phyloP scores from a whole-genome alignment of 805 yeast species.

The Torulaspora delbrueckii region DNA sequence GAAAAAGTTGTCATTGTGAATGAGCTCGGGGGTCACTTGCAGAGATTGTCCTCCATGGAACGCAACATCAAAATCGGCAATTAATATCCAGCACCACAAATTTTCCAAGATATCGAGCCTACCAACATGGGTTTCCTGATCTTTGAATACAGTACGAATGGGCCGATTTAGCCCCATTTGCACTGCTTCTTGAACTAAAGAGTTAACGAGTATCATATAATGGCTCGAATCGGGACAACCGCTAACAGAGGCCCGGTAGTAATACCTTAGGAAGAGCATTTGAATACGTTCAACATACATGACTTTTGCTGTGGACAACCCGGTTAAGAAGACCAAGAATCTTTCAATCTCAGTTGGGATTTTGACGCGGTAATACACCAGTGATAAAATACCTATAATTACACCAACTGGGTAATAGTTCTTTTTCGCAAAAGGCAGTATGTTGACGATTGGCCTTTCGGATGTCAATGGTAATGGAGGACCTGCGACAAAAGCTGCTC shows the following conservation, averaged over 20 bases:
- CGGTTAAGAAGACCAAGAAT: conserved; percentile 25
- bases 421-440: conserved; percentile 15
- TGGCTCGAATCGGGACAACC: conserved; percentile 27
- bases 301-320: conserved; percentile 27
- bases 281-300: conserved; percentile 31
- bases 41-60: conserved; percentile 26
- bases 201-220: conserved; percentile 12
- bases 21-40: conserved; percentile 6
- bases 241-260: conserved; percentile 10
- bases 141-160: conserved; percentile 15
- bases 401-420: conserved; percentile 31
- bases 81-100: conserved; percentile 28
- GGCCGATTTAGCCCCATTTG: conserved; percentile 26
- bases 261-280: conserved; percentile 21
- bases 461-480: conserved; percentile 2
- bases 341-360: conserved; percentile 21
- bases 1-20: conserved; percentile 5
- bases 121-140: conserved; percentile 20
- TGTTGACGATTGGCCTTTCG: conserved; percentile 5
- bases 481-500: conserved; percentile 12
- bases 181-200: conserved; percentile 17
- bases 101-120: conserved; percentile 19
- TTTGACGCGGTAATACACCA: conserved; percentile 13
- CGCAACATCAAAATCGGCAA: conserved; percentile 24
- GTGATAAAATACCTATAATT: conserved; percentile 21